phyloP scores from a whole-genome alignment of 1,284 basidiomycete genomes.

The Leccinum subrobustum region DNA sequence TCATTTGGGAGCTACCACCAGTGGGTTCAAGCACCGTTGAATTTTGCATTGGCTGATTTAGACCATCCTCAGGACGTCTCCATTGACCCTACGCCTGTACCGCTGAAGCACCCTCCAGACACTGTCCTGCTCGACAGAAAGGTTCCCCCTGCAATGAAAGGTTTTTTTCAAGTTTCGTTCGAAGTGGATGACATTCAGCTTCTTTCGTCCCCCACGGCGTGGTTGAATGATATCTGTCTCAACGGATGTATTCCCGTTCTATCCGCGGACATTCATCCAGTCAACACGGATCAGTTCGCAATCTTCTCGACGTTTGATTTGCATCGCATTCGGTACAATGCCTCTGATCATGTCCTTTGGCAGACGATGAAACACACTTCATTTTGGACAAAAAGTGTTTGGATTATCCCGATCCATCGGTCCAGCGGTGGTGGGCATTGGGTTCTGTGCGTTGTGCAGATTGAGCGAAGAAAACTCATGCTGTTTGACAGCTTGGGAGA shows the following conservation, averaged over 20 bases:
- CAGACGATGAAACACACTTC: neutral
- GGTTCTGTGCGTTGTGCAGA: constrained; percentile 7
- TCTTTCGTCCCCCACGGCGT: constrained; percentile 2
- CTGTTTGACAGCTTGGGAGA: constrained; percentile 14
- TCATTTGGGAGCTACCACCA: too few species aligned
- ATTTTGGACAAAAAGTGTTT: constrained; percentile 4
- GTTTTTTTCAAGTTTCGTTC: constrained; percentile 3
- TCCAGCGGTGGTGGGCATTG: constrained; percentile 5
- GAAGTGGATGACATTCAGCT: constrained; percentile 1
- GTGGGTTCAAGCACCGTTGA: too few species aligned
- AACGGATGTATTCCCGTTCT: constrained; percentile 12
- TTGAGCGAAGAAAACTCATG: neutral
- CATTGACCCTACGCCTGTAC: too few species aligned
- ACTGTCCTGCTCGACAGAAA: too few species aligned
- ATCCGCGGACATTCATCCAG: neutral
- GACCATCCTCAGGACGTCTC: too few species aligned
- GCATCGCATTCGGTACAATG: neutral
- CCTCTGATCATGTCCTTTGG: constrained; percentile 11
- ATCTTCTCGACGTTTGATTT: constrained; percentile 15
- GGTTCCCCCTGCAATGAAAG: neutral
- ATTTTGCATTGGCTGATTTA: too few species aligned
- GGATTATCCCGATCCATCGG: constrained; percentile 15
- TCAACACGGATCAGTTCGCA: neutral
- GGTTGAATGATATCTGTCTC: constrained; percentile 12
- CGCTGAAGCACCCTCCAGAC: too few species aligned